Base-by-base conservation (phyloP, 495 filamentous ascomycete genomes). In the Collariella sp. region DNA sequence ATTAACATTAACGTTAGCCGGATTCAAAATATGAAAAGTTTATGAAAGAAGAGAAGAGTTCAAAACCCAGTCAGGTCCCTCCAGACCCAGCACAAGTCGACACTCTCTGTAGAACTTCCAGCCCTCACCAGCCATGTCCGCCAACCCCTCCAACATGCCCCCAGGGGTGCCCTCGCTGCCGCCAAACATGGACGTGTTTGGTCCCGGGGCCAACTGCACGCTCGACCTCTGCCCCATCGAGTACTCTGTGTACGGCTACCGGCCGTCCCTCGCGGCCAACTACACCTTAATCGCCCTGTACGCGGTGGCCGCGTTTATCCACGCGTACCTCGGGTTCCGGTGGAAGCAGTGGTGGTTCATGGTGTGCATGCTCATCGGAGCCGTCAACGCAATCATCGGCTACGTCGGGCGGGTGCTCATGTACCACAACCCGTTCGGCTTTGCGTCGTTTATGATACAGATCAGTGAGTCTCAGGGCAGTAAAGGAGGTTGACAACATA, bases 371-470 rank as follows among this genome's bases (percentile, higher is more conserved):
- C 35, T 66, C 13, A 23, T 61, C 2, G 70, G 69, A 7, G 53
- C 53, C n/a, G 26, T 62, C 9, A 59, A 49, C 40, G 67, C 63
- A 55, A 63, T 76, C 34, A 59, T 72, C 38, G 76, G 75, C 6
- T 79, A 79, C 44, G 62, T 54, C 7, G 76, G 71, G 0, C 62
- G 76, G 2, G 55, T 77, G 10, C 50, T 73, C 36, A 23, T 77
- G 57, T 62, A 70, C 46, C 31, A 69, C 26, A 71, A 77, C 50
- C 70, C 70, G 1, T 78, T 70, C 49, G 55, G 23, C 23, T 73
- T 72, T 52, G 34, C 23, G 0, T 71, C 56, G 1, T 78, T 78
- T 49, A 57, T 73, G 44, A 57, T 75, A 3, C 68, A 78, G 52
- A 76, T 76, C 35, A 56, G 65, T 60, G 33, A 46, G 71, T 61